Evolutionary conservation across 768 basidiomycete species (phyloP).

Genomic region (Hebeloma cylindrosporum): DNA sequence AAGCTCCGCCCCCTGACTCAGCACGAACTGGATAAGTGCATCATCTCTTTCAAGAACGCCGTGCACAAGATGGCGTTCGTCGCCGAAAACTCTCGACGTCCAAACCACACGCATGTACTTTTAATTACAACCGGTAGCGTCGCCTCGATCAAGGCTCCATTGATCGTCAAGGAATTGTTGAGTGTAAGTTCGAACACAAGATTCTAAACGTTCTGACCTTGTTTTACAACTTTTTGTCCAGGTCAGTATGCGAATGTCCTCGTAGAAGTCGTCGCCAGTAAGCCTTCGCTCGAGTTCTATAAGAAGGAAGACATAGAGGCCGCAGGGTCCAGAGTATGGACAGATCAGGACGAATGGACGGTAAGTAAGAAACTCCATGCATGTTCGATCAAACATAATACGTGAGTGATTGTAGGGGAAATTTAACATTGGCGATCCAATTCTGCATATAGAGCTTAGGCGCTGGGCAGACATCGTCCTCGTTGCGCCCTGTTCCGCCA

Average conservation of each 20-base stretch:
- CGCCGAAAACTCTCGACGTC: constrained; percentile 39
- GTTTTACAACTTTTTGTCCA: not conserved
- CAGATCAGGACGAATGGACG: constrained; percentile 90
- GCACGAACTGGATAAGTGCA: too few relatives aligned
- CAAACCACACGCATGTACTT: constrained; percentile 62
- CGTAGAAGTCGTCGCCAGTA: constrained; percentile 83
- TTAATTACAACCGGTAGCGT: constrained; percentile 94
- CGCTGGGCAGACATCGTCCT: constrained; percentile 96
- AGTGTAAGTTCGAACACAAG: constrained; percentile 35
- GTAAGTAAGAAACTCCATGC: too few relatives aligned
- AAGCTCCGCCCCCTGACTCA: too few relatives aligned
- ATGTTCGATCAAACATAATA: not conserved
- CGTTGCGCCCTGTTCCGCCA: constrained; percentile 95
- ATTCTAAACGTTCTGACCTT: not conserved
- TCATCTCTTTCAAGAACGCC: too few relatives aligned
- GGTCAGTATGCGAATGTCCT: constrained; percentile 70
- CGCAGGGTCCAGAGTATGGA: constrained; percentile 73
- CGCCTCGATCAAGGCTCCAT: constrained; percentile 89
- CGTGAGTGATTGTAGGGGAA: constrained; percentile 49
- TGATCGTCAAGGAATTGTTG: constrained; percentile 79
- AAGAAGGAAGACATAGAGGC: constrained; percentile 47
- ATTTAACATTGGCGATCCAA: constrained; percentile 84
- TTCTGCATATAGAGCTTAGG: constrained; percentile 92
- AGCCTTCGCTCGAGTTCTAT: constrained; percentile 78
- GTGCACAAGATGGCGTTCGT: constrained; percentile 40